A percentile compares a stretch with the other conserved stretches of the same genome.
phyloP scores from a whole-genome alignment of 768 basidiomycete species.

The Cystofilobasidium capitatum region DNA sequence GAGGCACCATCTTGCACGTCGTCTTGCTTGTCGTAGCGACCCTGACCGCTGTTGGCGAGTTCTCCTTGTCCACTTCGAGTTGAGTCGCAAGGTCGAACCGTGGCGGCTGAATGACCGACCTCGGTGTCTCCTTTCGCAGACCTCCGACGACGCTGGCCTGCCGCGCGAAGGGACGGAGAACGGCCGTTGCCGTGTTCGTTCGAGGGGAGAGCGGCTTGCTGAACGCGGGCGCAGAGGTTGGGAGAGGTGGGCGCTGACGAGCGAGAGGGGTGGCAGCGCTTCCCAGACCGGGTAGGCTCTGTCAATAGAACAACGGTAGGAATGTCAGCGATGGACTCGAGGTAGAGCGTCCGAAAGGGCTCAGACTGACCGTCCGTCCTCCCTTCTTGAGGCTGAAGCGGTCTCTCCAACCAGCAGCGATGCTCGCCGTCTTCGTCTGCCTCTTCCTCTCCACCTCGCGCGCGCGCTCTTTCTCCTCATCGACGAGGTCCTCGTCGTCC shows the following conservation, averaged over 20 bases:
- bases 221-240: no score
- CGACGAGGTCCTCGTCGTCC: neutral
- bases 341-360: neutral
- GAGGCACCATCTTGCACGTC: neutral
- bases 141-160: neutral
- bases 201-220: no score
- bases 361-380: neutral
- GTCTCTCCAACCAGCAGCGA: conserved; percentile 22
- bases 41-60: no score
- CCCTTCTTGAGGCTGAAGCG: conserved; percentile 18
- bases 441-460: neutral
- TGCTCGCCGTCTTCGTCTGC: neutral
- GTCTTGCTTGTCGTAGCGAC: neutral
- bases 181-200: neutral
- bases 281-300: no score
- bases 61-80: neutral
- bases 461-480: neutral
- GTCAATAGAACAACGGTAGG: no score
- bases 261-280: no score
- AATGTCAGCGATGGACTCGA: neutral
- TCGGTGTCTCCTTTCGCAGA: neutral
- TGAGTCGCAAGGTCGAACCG: neutral
- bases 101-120: neutral
- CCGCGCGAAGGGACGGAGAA: neutral
- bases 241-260: no score